Conservation (phyloP, 2,329 filamentous ascomycete genomes). For the Rhynchosporium secalis region DNA sequence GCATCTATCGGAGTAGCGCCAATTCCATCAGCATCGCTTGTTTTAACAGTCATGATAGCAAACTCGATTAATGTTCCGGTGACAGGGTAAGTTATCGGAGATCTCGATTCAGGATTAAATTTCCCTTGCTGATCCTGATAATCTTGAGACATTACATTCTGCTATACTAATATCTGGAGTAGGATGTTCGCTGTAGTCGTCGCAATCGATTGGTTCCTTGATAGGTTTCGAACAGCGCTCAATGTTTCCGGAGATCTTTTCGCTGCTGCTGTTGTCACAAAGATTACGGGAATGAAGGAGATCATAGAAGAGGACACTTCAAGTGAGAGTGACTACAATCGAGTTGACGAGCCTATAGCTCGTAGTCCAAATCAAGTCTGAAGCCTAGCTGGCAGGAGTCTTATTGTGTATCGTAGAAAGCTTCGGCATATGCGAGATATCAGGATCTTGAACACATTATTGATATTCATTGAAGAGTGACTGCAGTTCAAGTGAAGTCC, state of each 20-base stretch:
- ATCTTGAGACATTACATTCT: no score
- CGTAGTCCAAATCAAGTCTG: background rate
- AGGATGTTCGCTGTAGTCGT: constrained; percentile 12
- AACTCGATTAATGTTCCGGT: constrained; percentile 10
- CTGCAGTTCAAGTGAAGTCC: no score
- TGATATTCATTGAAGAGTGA: no score
- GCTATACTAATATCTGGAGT: background rate
- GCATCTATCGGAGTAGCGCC: constrained; percentile 13
- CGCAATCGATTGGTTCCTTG: constrained; percentile 14
- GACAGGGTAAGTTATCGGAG: background rate
- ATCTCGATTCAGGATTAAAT: no score
- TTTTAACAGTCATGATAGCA: constrained; percentile 15
- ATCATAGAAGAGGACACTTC: background rate
- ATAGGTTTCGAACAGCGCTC: constrained; percentile 8
- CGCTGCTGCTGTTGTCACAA: constrained; percentile 4
- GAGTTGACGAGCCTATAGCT: background rate
- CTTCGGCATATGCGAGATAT: no score
- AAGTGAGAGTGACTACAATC: constrained; percentile 1
- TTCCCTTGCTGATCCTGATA: no score
- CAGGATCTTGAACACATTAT: no score
- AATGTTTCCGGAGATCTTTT: constrained; percentile 14
- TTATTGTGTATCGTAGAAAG: no score
- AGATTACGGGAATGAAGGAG: constrained; percentile 13
- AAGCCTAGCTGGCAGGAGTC: background rate
- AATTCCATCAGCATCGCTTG: constrained; percentile 13